These are phyloP conservation scores for Trichoderma erinaceum DNA, from an alignment of 495 filamentous ascomycete species.

Conservation along the genomic window DNA sequence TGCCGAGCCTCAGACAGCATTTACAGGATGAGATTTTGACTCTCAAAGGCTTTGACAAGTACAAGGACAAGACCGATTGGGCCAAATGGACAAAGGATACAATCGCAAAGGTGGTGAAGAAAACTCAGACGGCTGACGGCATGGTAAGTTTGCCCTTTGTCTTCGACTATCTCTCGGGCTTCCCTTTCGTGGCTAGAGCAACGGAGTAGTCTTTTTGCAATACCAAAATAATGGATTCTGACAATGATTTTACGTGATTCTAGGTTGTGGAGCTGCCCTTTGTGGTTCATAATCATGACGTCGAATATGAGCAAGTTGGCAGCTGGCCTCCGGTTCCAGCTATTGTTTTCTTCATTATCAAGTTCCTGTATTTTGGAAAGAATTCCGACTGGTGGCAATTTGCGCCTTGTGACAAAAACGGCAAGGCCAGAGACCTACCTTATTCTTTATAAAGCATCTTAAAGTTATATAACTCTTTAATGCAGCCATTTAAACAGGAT, in stretches of 20 bases:
- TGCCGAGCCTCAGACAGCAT: conserved; percentile 30
- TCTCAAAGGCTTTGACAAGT: conserved; percentile 24
- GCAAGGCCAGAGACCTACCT: conserved; percentile 25
- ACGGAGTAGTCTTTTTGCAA: background rate
- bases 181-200: background rate
- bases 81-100: conserved; percentile 19
- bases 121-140: conserved; percentile 1
- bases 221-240: background rate
- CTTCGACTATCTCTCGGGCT: background rate
- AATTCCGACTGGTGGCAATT: conserved; percentile 34
- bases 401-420: conserved; percentile 26
- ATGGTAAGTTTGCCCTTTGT: background rate
- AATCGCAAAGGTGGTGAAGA: conserved; percentile 17
- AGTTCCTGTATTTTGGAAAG: conserved; percentile 21
- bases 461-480: background rate
- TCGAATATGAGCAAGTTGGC: conserved; percentile 37
- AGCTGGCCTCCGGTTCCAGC: conserved; percentile 31
- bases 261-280: conserved; percentile 22
- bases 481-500: background rate
- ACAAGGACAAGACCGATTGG: conserved; percentile 27
- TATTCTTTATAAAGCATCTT: conserved; percentile 16
- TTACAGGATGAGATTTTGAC: conserved; percentile 37
- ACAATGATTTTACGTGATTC: background rate
- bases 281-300: conserved; percentile 23
- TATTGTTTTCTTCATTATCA: conserved; percentile 21